Evolutionary conservation across 495 filamentous ascomycete species (phyloP), one percentile per base, ranked within the genome.

Genomic region (Parathielavia appendiculata): DNA sequence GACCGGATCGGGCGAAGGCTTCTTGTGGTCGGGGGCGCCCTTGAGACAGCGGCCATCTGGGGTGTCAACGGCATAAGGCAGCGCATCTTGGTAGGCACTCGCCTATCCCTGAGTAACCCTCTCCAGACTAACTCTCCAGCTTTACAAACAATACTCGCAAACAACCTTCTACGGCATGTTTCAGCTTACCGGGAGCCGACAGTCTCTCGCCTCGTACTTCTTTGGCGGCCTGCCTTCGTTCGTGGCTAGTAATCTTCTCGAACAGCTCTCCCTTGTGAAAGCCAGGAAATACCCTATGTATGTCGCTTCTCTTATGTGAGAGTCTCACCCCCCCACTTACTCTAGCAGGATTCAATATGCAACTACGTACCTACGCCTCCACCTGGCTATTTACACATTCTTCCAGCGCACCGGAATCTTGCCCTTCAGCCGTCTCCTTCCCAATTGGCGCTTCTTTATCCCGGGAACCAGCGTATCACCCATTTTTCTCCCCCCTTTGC

Each of bases 61-160:
- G 79, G 79, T n/a, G 69, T 81, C 11, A 70, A 76, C 51, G 77
- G 79, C 36, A 63, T 81, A 54, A 66, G 79, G 51, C 73, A 78
- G 54, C 72, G 79, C 26, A 76, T 82, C 43, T 48, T 80, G 55
- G 79, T 82, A 56, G 53, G 73, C 47, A 11, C 30, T 39, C 13
- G 12, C 35, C 19, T 10, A 4, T 1, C 0, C 35, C 19, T 1
- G 17, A n/a, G 16, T 39, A 17, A 22, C 30, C 2, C 11, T 4
- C 1, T 30, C 17, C 13, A 36, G 13, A 32, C 59, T 46, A 30
- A 64, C 54, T 19, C 34, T n/a, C 3, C 48, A 77, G 78, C 66
- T 80, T 5, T 82, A 81, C 65, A 75, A 75, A 54, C 63, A 62
- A 48, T 79, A 75, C 51, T 69, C 77, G 8, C 58, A 71, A 23